Percentiles rank a stretch among this genome's conserved stretches.
These are phyloP conservation scores for Triadica sebifera DNA, from an alignment of 345 rosid species.

Conservation along the genomic window DNA sequence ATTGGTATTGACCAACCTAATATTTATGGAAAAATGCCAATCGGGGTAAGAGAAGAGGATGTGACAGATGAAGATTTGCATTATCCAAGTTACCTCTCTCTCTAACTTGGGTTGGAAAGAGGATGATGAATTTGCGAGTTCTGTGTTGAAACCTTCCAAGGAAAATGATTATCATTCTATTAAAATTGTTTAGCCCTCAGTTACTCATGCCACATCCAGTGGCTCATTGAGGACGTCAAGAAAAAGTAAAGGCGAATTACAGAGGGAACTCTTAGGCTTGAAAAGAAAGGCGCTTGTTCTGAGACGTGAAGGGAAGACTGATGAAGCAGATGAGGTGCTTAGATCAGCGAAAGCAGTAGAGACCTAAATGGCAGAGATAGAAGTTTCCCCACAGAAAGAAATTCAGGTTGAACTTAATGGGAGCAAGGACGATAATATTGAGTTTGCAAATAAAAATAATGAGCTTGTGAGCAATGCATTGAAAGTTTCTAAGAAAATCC, in stretches of 20 bases:
- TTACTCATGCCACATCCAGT: constrained; percentile 24
- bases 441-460: neutral
- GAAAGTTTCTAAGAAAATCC: neutral
- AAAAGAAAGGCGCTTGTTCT: constrained; percentile 78
- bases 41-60: constrained; percentile 46
- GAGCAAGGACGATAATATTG: constrained; percentile 13
- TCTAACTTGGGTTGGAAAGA: constrained; percentile 66
- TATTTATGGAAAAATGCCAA: constrained; percentile 25
- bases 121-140: constrained; percentile 19
- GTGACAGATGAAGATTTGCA: constrained; percentile 70
- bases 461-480: neutral
- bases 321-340: constrained; percentile 73
- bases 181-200: constrained; percentile 18
- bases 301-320: constrained; percentile 70
- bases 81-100: constrained; percentile 58
- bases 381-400: constrained; percentile 39
- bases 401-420: constrained; percentile 26
- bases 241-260: constrained; percentile 72
- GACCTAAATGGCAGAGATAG: constrained; percentile 56
- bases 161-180: constrained; percentile 28
- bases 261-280: constrained; percentile 76
- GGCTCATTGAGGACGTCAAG: constrained; percentile 28
- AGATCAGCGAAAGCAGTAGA: constrained; percentile 58
- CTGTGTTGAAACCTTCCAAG: constrained; percentile 23
- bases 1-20: constrained; percentile 20